A percentile compares a stretch with the other conserved stretches of the same genome.
These are phyloP conservation scores for Phytophthora cryptogea DNA, from an alignment of 352 stramenopile genomes.

Conservation along the genomic window DNA sequence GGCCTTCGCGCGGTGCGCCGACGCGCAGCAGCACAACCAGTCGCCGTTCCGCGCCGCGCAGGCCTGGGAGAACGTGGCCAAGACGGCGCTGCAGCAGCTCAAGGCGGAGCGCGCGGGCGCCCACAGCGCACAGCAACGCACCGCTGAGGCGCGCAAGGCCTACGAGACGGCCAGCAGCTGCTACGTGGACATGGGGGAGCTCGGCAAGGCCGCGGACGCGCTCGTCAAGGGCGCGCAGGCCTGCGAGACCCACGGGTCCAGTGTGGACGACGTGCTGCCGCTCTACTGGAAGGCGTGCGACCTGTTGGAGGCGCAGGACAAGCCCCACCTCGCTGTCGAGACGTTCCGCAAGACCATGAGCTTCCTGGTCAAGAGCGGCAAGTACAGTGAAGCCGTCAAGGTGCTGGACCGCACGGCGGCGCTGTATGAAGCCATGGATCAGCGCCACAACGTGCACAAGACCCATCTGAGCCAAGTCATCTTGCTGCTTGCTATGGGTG, in stretches of 20 bases:
- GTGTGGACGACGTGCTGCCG: conserved; percentile 44
- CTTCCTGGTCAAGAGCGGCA: conserved; percentile 66
- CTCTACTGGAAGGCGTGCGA: conserved; percentile 74
- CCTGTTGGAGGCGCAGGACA: conserved; percentile 78
- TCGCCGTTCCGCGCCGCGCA: conserved; percentile 76
- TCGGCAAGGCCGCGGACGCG: conserved; percentile 81
- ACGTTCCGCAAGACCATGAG: conserved; percentile 78
- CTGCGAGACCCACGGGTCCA: conserved; percentile 50
- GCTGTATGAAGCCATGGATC: conserved; percentile 71
- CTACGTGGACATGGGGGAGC: conserved; percentile 84
- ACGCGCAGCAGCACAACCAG: conserved; percentile 74
- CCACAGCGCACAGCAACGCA: conserved; percentile 33
- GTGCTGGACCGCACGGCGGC: conserved; percentile 56
- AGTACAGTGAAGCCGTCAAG: conserved; percentile 49
- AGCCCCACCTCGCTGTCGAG: conserved; percentile 83
- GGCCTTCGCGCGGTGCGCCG: conserved; percentile 59
- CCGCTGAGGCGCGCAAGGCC: conserved; percentile 52
- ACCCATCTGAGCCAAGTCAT: conserved; percentile 74
- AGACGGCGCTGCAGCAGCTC: conserved; percentile 70
- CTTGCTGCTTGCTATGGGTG: conserved; percentile 54
- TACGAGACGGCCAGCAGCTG: conserved; percentile 68
- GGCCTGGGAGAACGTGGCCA: conserved; percentile 77
- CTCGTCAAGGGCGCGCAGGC: conserved; percentile 65
- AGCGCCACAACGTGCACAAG: conserved; percentile 75
- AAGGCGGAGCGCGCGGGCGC: conserved; percentile 51